Evolutionary conservation across 129 eudicot genomes (phyloP).

Genomic region (Pittosporum tobira): DNA sequence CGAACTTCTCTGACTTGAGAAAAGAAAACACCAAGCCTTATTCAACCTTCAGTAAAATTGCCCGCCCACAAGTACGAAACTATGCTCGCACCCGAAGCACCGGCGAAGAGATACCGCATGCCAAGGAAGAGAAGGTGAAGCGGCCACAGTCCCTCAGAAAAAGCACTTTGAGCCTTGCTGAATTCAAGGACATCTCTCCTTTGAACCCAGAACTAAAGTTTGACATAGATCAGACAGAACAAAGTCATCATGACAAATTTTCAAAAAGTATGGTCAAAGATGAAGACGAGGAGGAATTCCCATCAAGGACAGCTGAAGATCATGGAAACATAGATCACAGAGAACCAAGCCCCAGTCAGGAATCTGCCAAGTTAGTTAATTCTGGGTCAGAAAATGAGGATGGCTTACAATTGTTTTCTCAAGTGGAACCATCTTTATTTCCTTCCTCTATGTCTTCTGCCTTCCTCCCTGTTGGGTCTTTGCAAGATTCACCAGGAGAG

Average conservation of each 20-base stretch:
- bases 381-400: constrained; percentile 67
- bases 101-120: constrained; percentile 47
- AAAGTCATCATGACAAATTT: constrained; percentile 11
- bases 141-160: constrained; percentile 50
- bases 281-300: constrained; percentile 48
- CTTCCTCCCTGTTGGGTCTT: constrained; percentile 23
- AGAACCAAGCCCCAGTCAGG: constrained; percentile 38
- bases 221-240: constrained; percentile 32
- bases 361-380: constrained; percentile 38
- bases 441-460: constrained; percentile 31
- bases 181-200: constrained; percentile 25
- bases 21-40: constrained; percentile 86
- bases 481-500: constrained; percentile 68
- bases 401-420: constrained; percentile 33
- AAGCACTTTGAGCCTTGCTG: constrained; percentile 35
- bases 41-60: constrained; percentile 47
- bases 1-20: constrained; percentile 77
- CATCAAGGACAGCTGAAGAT: constrained; percentile 23
- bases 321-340: constrained; percentile 30
- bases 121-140: constrained; percentile 64
- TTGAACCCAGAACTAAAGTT: constrained; percentile 32
- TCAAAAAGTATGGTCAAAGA: constrained; percentile 22
- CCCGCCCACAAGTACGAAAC: constrained; percentile 59
- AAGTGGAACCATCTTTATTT: constrained; percentile 31
- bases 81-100: constrained; percentile 67